A percentile compares a stretch with the other conserved stretches of the same genome.
These are phyloP conservation scores for Yarrowia hollandica DNA, from an alignment of 805 yeast genomes.

Conservation along the genomic window DNA sequence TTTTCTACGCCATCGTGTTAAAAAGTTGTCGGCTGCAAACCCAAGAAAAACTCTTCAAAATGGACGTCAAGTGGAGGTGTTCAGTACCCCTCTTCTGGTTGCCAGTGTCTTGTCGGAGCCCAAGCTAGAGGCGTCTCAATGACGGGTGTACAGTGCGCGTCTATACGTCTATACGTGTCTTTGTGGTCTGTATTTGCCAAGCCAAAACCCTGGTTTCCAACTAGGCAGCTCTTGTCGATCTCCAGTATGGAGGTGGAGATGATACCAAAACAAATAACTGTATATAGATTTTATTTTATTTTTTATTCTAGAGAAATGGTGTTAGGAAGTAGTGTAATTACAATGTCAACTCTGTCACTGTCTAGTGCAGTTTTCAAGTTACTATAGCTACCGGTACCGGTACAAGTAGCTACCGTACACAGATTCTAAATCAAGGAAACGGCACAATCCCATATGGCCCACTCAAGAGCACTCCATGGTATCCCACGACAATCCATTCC, in stretches of 20 bases:
- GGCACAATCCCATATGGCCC: too few relatives aligned
- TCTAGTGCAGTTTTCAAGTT: too few relatives aligned
- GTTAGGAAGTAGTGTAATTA: too few relatives aligned
- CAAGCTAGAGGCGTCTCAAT: neutral
- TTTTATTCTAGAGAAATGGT: too few relatives aligned
- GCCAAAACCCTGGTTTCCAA: neutral
- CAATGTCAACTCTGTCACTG: too few relatives aligned
- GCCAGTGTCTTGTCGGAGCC: neutral
- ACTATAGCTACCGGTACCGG: too few relatives aligned
- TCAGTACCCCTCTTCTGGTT: neutral
- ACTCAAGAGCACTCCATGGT: too few relatives aligned
- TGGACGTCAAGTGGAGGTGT: constrained; percentile 2
- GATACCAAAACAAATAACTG: neutral
- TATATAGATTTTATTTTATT: too few relatives aligned
- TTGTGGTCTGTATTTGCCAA: neutral
- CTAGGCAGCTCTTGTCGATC: constrained; percentile 5
- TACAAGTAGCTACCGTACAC: too few relatives aligned
- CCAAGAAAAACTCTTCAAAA: neutral
- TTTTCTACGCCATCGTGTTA: neutral
- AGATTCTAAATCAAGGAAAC: too few relatives aligned
- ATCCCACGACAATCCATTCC: too few relatives aligned
- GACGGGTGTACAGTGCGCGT: neutral
- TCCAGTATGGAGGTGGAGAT: neutral
- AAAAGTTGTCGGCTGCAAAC: constrained; percentile 7
- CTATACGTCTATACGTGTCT: neutral